A percentile compares a stretch with the other conserved stretches of the same genome.
Evolutionary conservation across 2,329 filamentous ascomycete genomes (phyloP).

Genomic region (Curvularia lunata): DNA sequence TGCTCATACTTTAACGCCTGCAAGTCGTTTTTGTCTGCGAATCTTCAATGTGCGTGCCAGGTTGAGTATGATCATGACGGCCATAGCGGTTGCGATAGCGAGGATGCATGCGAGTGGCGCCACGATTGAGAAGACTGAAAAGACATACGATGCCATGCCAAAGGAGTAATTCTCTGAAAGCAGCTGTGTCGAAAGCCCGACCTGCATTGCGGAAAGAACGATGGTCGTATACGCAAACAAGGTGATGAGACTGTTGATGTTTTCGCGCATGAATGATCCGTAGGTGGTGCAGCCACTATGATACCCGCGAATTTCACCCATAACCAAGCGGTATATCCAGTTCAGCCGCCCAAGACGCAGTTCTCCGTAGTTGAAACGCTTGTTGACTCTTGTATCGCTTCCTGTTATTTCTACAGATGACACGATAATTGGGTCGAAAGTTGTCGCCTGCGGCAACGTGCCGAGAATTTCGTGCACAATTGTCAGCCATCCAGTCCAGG

Average conservation of each 20-base stretch:
- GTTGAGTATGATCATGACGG: conserved; percentile 14
- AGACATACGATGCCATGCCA: conserved; percentile 28
- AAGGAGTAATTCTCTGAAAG: conserved; percentile 26
- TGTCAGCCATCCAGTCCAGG: conserved; percentile 27
- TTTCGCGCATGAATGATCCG: conserved; percentile 31
- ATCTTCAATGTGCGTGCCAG: conserved; percentile 24
- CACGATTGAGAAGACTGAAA: conserved; percentile 33
- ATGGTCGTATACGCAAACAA: conserved; percentile 36
- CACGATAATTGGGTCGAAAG: neutral
- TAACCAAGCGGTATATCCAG: conserved; percentile 30
- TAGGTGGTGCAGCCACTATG: conserved; percentile 32
- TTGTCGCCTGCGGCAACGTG: neutral
- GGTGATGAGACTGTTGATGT: conserved; percentile 32
- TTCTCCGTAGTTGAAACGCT: conserved; percentile 37
- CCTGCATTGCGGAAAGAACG: conserved; percentile 37
- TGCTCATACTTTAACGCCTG: conserved; percentile 4
- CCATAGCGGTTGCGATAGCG: conserved; percentile 19
- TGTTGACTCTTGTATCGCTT: conserved; percentile 22
- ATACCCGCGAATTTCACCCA: conserved; percentile 26
- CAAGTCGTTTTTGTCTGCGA: conserved; percentile 15
- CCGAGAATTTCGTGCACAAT: conserved; percentile 22
- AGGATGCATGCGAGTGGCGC: conserved; percentile 27
- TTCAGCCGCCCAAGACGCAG: conserved; percentile 34
- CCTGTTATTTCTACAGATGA: neutral
- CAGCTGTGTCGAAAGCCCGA: conserved; percentile 27